Conservation (phyloP, 1,284 basidiomycete species). For the Boletus mariae region DNA sequence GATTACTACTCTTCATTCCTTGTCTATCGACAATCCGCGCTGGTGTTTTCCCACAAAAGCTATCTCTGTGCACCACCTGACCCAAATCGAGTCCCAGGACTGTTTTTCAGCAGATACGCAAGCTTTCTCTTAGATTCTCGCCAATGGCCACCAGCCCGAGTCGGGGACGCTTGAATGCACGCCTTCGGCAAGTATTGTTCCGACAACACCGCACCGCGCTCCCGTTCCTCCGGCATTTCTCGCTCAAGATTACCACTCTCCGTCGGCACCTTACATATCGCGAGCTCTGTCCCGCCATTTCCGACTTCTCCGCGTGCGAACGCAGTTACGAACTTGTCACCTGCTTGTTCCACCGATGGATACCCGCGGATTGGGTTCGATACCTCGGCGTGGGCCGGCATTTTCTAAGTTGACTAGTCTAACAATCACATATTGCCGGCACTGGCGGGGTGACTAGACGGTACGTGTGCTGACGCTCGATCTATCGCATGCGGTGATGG, state of each 20-base stretch:
- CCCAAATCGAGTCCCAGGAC: slow-evolving; percentile 57
- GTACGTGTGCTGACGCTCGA: slow-evolving; percentile 53
- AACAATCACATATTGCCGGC: slow-evolving; percentile 59
- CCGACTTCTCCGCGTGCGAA: slow-evolving; percentile 59
- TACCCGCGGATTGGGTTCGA: slow-evolving; percentile 58
- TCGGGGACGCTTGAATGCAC: slow-evolving; percentile 50
- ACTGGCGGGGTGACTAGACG: slow-evolving; percentile 61
- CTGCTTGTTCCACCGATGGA: slow-evolving; percentile 50
- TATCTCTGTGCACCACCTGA: slow-evolving; percentile 59
- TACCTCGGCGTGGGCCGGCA: slow-evolving; percentile 62
- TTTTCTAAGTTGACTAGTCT: slow-evolving; percentile 48
- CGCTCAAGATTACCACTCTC: slow-evolving; percentile 47
- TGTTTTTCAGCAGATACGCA: slow-evolving; percentile 41
- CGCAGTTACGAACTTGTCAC: slow-evolving; percentile 48
- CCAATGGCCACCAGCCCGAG: slow-evolving; percentile 61
- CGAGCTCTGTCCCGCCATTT: slow-evolving; percentile 63
- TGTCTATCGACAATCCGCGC: slow-evolving; percentile 51
- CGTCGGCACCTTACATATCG: slow-evolving; percentile 49
- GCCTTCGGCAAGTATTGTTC: slow-evolving; percentile 45
- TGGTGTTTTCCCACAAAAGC: slow-evolving; percentile 54
- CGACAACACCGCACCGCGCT: slow-evolving; percentile 39
- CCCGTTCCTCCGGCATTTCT: slow-evolving; percentile 62
- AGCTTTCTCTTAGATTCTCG: slow-evolving; percentile 44
- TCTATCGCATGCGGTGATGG: slow-evolving; percentile 32
- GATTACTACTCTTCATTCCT: slow-evolving; percentile 48